Evolutionary conservation across 1,139 yeast species (phyloP).

Genomic region (Hyphopichia buzzinii): DNA sequence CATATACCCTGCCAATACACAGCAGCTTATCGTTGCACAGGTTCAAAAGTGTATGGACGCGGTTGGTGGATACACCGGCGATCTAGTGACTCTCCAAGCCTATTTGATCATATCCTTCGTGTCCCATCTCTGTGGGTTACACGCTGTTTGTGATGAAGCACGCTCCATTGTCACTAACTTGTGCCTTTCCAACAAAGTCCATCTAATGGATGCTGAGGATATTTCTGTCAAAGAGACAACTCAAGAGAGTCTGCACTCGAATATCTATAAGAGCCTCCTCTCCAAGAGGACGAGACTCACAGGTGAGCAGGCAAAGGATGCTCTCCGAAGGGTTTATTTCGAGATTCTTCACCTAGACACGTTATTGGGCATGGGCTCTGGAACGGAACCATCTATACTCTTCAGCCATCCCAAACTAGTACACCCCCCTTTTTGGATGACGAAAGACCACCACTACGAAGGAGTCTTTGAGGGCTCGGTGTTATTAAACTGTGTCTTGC

Average conservation of each 20-base stretch:
- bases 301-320: neutral
- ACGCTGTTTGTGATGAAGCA: neutral
- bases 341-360: conserved; percentile 48
- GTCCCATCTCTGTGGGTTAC: conserved; percentile 2
- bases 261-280: neutral
- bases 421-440: too few relatives aligned
- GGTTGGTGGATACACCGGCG: too few relatives aligned
- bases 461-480: conserved; percentile 46
- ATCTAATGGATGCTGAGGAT: neutral
- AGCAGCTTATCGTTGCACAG: neutral
- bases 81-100: conserved; percentile 1
- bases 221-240: neutral
- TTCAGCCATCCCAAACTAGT: conserved; percentile 34
- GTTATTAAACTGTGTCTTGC: conserved; percentile 46
- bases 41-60: neutral
- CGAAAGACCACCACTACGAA: conserved; percentile 40
- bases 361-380: conserved; percentile 50
- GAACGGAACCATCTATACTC: conserved; percentile 39
- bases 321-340: conserved; percentile 42
- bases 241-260: neutral
- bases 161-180: neutral
- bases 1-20: neutral
- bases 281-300: neutral
- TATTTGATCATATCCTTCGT: neutral
- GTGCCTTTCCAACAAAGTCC: neutral